phyloP scores from a whole-genome alignment of 441 rosid species.

The Erodium moschatum region DNA sequence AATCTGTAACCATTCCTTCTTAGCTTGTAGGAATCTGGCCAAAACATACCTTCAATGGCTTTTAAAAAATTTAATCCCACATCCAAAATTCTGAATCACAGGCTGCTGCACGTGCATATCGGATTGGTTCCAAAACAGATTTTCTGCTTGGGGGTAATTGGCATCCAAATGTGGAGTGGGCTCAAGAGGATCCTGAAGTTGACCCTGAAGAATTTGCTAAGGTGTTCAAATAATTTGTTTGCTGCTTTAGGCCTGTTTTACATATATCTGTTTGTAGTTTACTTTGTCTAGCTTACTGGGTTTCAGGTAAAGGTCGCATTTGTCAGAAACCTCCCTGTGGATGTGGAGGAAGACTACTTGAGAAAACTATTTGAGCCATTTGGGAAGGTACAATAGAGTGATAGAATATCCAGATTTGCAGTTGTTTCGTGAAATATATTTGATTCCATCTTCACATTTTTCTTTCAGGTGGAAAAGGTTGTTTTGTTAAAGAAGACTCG shows the following conservation, averaged over 20 bases:
- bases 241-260: background rate
- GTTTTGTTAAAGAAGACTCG: conserved; percentile 8
- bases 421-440: conserved; percentile 1
- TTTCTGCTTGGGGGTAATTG: conserved; percentile 11
- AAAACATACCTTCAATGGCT: background rate
- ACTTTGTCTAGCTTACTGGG: background rate
- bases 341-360: conserved; percentile 13
- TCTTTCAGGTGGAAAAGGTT: conserved; percentile 12
- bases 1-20: conserved; percentile 1
- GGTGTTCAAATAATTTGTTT: conserved; percentile 7
- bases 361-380: conserved; percentile 11
- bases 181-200: conserved; percentile 14
- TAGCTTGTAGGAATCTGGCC: conserved; percentile 8
- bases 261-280: background rate
- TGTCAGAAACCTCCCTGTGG: conserved; percentile 10
- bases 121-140: conserved; percentile 13
- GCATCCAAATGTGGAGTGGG: conserved; percentile 16
- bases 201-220: conserved; percentile 15
- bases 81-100: conserved; percentile 14
- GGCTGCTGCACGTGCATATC: conserved; percentile 15
- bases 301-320: conserved; percentile 13
- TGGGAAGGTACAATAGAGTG: conserved; percentile 1
- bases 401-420: background rate
- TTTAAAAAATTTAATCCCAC: conserved; percentile 8
- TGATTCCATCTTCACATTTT: background rate